Evolutionary conservation across 257 asterid species (phyloP), one percentile per base, ranked within the genome.

Genomic region (Solanum habrochaites): DNA sequence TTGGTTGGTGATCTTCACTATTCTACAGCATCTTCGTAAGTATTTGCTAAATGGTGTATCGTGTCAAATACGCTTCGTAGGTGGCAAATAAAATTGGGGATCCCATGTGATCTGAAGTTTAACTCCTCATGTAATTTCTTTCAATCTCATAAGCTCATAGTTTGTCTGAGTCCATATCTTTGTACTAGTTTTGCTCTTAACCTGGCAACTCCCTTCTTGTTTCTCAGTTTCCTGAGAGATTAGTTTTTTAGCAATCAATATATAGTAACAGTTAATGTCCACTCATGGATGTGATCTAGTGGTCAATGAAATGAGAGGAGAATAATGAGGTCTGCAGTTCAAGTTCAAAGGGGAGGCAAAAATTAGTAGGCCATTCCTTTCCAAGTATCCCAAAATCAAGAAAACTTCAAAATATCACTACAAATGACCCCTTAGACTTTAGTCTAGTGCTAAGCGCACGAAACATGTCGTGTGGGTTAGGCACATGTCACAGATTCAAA

Each of bases 1-100:
- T 98, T 32, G 99, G 99, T n/a, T 74, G 99, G 96, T 84, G 99
- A 96, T 92, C 98, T 90, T 92, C 96, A 20, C 90, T 64, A 92
- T 92, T 86, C 95, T 90, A 90, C 95, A 71, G 90, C 91, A 91
- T 78, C 86, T 91, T 86, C 95, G 98, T 96, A 87, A 49, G 72
- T 83, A 64, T 83, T 25, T n/a, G 81, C 47, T 35, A 37, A 10
- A 37, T 8, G 37, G 81, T 49, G 11, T 20, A 37, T 39, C 49
- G 37, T 72, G 43, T 21, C n/a, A 20, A 72, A 71, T 2, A 71
- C 47, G 10, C 4, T 32, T 13, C 8, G 2, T 69, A n/a, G 42
- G 31, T 69, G 40, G 35, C 31, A n/a, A 29, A 6, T 31, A 69
- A 14, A 69, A 52, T 31, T 69, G 75, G 75, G 31, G n/a, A n/a